phyloP scores from a whole-genome alignment of 1,284 basidiomycete genomes.

The Cryptococcus jaspeensis region DNA sequence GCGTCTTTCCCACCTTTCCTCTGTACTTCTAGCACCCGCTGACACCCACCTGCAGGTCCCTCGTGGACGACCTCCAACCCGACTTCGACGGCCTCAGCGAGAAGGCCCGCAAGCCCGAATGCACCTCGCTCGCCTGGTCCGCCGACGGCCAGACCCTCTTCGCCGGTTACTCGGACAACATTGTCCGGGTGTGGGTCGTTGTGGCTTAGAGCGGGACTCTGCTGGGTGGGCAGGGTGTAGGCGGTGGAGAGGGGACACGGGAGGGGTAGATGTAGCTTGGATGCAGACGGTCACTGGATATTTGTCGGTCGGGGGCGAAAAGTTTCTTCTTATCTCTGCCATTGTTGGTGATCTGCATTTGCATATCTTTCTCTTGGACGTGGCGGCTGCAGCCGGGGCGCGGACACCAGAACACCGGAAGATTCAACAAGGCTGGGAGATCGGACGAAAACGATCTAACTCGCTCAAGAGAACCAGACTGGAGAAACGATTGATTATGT shows the following conservation, averaged over 20 bases:
- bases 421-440: too few relatives aligned
- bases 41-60: constrained; percentile 62
- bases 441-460: too few relatives aligned
- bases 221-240: constrained; percentile 1
- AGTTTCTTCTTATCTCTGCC: not conserved
- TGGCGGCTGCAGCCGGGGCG: too few relatives aligned
- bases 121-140: constrained; percentile 97
- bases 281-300: constrained; percentile 24
- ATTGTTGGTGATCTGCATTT: not conserved
- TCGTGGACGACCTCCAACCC: constrained; percentile 93
- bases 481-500: too few relatives aligned
- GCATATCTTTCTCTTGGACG: not conserved
- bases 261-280: constrained; percentile 17
- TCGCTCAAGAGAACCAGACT: too few relatives aligned
- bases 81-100: constrained; percentile 78
- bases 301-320: not conserved
- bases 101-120: constrained; percentile 85
- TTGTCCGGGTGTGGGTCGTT: constrained; percentile 89
- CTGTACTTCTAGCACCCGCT: not conserved
- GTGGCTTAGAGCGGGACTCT: constrained; percentile 47
- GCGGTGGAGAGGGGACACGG: constrained; percentile 3
- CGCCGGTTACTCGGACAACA: constrained; percentile 89
- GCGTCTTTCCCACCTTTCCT: constrained; percentile 53
- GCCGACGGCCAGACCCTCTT: constrained; percentile 97
- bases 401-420: too few relatives aligned